Base-by-base conservation (phyloP, 139 green algal genomes). In the Micractinium conductrix region DNA sequence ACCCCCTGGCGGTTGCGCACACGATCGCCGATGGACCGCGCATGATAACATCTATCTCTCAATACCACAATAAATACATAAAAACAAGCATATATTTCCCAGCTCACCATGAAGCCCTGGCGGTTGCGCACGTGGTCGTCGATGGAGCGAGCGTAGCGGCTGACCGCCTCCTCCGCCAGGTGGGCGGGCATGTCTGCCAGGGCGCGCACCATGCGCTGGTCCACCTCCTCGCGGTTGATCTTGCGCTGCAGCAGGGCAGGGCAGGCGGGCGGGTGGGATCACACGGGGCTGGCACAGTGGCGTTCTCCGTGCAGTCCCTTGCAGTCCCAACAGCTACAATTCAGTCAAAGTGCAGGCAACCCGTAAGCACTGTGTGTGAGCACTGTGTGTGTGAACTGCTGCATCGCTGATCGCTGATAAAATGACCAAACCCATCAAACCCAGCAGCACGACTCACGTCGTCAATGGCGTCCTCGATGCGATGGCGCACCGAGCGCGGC, bases 41-140 rank as follows among this genome's bases (percentile, higher is more conserved):
- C n/a, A n/a, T n/a, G n/a, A n/a, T n/a, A n/a, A n/a, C n/a, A n/a
- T n/a, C n/a, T n/a, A n/a, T n/a, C n/a, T n/a, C n/a, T n/a, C n/a
- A n/a, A n/a, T n/a, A n/a, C n/a, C n/a, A n/a, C n/a, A n/a, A n/a
- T n/a, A n/a, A n/a, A n/a, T n/a, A n/a, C n/a, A n/a, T n/a, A n/a
- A n/a, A n/a, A n/a, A n/a, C n/a, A n/a, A n/a, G n/a, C n/a, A n/a
- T n/a, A n/a, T n/a, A n/a, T n/a, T n/a, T n/a, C 33, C 37, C 45
- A 21, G 7, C 87, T 65, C 83, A 93, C 88, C 81, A 93, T 88
- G 84, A 93, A 93, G 30, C 90, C 90, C 45, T 91, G 89, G 44
- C 89, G 87, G 86, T 79, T 90, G 73, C 90, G 84, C 68, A 93
- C 83, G 70, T 72, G 83, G 37, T 88, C 87, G 44, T 88, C 84